Evolutionary conservation across 306 rosid species (phyloP).

Genomic region (Vigna trinervia): DNA sequence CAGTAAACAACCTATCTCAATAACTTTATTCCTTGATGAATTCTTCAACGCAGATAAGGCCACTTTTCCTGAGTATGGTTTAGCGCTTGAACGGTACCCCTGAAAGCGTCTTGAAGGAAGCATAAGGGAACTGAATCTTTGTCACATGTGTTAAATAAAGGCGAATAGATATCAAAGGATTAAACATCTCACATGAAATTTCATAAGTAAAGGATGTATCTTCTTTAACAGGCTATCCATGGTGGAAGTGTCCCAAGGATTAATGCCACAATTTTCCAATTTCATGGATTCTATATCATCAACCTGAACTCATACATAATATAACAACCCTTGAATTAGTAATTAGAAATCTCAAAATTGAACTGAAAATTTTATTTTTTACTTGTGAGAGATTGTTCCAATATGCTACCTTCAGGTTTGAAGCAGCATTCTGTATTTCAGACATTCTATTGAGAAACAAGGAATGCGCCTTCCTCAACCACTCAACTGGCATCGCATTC

Average conservation of each 20-base stretch:
- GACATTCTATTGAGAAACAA: conserved; percentile 74
- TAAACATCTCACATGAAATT: conserved; percentile 64
- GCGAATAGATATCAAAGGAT: conserved; percentile 32
- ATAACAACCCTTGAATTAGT: conserved; percentile 26
- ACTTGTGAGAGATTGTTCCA: conserved; percentile 35
- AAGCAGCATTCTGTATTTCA: conserved; percentile 57
- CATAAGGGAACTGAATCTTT: conserved; percentile 33
- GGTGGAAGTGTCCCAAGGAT: conserved; percentile 85
- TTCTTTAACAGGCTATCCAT: conserved; percentile 60
- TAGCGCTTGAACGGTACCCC: conserved; percentile 74
- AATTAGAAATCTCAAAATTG: conserved; percentile 38
- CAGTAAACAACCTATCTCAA: conserved; percentile 74
- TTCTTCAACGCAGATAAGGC: conserved; percentile 66
- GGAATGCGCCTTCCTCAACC: conserved; percentile 67
- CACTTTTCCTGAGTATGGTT: conserved; percentile 78
- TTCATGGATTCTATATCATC: conserved; percentile 44
- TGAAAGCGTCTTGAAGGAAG: conserved; percentile 44
- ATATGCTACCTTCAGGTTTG: conserved; percentile 52
- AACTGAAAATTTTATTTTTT: conserved; percentile 26
- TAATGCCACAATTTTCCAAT: conserved; percentile 48
- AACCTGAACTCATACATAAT: conserved; percentile 55
- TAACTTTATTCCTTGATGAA: conserved; percentile 80
- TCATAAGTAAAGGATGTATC: conserved; percentile 53
- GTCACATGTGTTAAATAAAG: conserved; percentile 20
- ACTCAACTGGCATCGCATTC: conserved; percentile 81